A percentile compares a stretch with the other conserved stretches of the same genome.
Conservation (phyloP, 176 grass and related monocot species). For the Juncus inflexus region DNA sequence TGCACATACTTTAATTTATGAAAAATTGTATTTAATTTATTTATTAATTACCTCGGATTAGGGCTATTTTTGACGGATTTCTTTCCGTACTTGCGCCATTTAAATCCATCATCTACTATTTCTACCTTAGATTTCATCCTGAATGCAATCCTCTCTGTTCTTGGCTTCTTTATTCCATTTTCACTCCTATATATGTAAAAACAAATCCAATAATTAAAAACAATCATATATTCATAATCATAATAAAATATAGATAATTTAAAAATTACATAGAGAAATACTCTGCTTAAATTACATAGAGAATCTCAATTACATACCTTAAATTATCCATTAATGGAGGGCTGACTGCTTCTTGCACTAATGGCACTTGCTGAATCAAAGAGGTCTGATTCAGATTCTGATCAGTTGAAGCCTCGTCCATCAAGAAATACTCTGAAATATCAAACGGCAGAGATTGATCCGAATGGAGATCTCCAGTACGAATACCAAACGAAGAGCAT, state of each 20-base stretch:
- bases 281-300: no score
- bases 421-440: conserved; percentile 18
- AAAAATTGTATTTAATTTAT: not conserved
- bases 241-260: not conserved
- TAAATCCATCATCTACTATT: conserved; percentile 85
- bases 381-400: not conserved
- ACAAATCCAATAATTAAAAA: not conserved
- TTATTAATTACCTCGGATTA: conserved; percentile 62
- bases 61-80: conserved; percentile 87
- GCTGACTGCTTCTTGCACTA: no score
- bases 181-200: conserved; percentile 2
- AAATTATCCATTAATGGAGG: no score
- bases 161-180: conserved; percentile 7
- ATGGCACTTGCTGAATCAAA: not conserved
- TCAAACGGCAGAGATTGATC: conserved; percentile 12
- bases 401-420: not conserved
- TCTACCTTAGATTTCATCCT: conserved; percentile 70
- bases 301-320: no score
- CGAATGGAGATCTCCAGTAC: conserved; percentile 13
- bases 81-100: conserved; percentile 98
- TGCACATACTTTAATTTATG: not conserved
- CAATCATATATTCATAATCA: not conserved
- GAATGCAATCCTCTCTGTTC: conserved; percentile 62
- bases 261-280: not conserved
- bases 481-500: not conserved